Evolutionary conservation across 331 rosid species (phyloP).

Genomic region (Cydonia oblonga): DNA sequence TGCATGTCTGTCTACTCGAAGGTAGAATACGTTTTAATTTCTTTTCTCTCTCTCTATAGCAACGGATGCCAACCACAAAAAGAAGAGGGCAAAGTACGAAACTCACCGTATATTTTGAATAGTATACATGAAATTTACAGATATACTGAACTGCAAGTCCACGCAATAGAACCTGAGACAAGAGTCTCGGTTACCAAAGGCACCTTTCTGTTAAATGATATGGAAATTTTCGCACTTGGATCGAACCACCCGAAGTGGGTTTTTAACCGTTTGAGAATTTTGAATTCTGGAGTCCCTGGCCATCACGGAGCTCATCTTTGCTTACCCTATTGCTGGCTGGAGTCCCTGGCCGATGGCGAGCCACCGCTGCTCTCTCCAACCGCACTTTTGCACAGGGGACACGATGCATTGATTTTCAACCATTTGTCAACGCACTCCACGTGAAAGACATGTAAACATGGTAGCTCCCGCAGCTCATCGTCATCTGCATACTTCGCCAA

Average conservation of each 20-base stretch:
- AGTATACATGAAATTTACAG: not conserved
- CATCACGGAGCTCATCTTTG: not conserved
- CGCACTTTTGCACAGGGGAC: slow-evolving; percentile 68
- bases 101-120: not conserved
- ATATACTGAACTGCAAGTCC: not conserved
- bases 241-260: not conserved
- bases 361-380: slow-evolving; percentile 21
- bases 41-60: no score
- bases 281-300: not conserved
- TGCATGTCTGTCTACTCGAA: not conserved
- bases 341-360: slow-evolving; percentile 30
- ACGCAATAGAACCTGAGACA: not conserved
- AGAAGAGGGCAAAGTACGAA: not conserved
- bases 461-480: slow-evolving; percentile 72
- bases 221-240: not conserved
- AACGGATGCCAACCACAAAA: not conserved
- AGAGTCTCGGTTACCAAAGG: not conserved
- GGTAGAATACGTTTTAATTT: no score
- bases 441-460: slow-evolving; percentile 77
- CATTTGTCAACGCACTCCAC: slow-evolving; percentile 68
- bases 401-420: slow-evolving; percentile 65
- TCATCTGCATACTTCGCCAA: slow-evolving; percentile 59
- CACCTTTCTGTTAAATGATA: not conserved
- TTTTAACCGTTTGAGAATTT: not conserved
- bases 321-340: slow-evolving; percentile 25